Base-by-base conservation (phyloP, 2,329 filamentous ascomycete species). In the Trichocomaceae sp. region DNA sequence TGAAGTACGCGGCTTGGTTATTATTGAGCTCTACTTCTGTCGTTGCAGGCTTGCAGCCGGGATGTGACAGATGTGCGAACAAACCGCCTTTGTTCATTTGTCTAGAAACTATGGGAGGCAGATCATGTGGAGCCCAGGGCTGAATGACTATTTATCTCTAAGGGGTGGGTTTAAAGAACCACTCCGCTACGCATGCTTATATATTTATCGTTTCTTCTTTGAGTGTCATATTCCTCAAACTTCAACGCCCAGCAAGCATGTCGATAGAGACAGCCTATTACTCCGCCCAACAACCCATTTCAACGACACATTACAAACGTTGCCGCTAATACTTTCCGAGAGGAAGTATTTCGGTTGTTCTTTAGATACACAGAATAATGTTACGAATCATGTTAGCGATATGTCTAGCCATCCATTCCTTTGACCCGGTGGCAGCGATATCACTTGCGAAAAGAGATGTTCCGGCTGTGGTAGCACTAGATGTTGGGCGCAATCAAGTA, bases 401-500 rank as follows among this genome's bases (percentile, higher is more conserved):
- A n/a, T 52, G 46, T 20, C 37, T 64, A n/a, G 46, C 50, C 57
- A 58, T 57, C 58, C 48, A 63, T 57, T 47, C 60, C 31, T 20
- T 57, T 47, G 47, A 60, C 56, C 17, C 44, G 9, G 23, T 57
- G 52, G 37, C 47, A 23, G 57, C 58, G 19, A 42, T 60, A 29
- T 53, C 47, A n/a, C 52, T 60, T 17, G 45, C 33, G 22, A 55
- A 52, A 35, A 58, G 54, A 55, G 58, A 59, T 54, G 45, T 19
- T 26, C 45, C 57, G n/a, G 54, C 58, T 17, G 58, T 60, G n/a
- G 42, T 60, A n/a, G 47, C 48, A 42, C 41, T 60, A 15, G 48
- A 57, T 29, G 49, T 60, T 41, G 29, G 35, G 46, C 54, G 58
- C 41, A 58, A 54, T 17, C 29, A 54, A 39, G 44, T 58, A n/a